Evolutionary conservation across 2,329 filamentous ascomycete genomes (phyloP).

Genomic region (Epichloe gansuensis): DNA sequence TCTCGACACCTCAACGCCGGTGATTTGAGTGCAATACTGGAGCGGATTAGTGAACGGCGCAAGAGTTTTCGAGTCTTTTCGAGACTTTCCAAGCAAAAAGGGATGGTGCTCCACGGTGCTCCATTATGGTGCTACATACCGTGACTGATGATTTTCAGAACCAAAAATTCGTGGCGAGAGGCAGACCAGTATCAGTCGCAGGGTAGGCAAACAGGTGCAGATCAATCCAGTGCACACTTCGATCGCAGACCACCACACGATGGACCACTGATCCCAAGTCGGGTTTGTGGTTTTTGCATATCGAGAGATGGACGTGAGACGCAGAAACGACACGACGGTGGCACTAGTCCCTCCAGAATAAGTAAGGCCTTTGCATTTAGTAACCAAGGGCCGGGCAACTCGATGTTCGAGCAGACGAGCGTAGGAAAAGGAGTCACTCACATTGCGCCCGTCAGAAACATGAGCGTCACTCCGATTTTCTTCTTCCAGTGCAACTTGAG

Average conservation of each 20-base stretch:
- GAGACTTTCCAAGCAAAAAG: too few species aligned
- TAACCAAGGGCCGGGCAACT: too few species aligned
- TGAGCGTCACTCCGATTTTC: constrained; percentile 28
- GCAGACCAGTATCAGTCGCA: constrained; percentile 15
- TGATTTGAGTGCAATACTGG: not conserved
- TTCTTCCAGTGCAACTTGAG: constrained; percentile 29
- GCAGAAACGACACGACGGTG: constrained; percentile 20
- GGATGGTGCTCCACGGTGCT: too few species aligned
- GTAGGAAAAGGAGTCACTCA: constrained; percentile 8
- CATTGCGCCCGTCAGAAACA: constrained; percentile 32
- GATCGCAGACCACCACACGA: constrained; percentile 19
- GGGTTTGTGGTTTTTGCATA: constrained; percentile 18
- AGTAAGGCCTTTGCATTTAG: not conserved
- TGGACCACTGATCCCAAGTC: constrained; percentile 17
- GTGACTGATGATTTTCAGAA: not conserved
- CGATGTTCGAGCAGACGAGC: not conserved
- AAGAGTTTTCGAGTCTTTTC: not conserved
- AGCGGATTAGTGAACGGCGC: not conserved
- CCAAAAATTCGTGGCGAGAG: not conserved
- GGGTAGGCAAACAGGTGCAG: constrained; percentile 20
- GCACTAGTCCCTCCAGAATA: constrained; percentile 11
- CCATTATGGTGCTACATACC: not conserved
- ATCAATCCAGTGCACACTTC: constrained; percentile 23
- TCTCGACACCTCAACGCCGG: not conserved
- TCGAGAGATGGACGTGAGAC: constrained; percentile 16